phyloP scores from a whole-genome alignment of 108 stramenopile species.

The Pseudonitzschia multiseries region DNA sequence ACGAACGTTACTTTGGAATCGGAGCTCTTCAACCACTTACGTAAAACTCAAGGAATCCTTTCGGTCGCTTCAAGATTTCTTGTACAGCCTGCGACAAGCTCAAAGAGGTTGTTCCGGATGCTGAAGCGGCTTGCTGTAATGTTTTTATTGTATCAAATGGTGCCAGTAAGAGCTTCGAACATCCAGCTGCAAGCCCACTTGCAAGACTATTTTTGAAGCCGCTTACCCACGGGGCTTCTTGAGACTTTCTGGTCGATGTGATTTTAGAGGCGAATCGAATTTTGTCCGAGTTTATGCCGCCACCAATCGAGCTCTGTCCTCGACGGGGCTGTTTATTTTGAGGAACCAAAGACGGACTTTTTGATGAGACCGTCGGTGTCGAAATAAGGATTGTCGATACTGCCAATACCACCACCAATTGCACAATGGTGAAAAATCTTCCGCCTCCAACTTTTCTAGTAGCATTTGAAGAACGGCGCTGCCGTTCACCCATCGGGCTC shows the following conservation, averaged over 20 bases:
- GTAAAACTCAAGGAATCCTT: constrained; percentile 82
- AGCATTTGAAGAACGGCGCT: neutral
- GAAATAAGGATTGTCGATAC: neutral
- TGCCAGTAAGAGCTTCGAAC: constrained; percentile 82
- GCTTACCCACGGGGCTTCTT: constrained; percentile 53
- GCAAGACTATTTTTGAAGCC: constrained; percentile 88
- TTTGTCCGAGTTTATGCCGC: neutral
- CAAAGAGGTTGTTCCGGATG: constrained; percentile 37
- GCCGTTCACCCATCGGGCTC: neutral
- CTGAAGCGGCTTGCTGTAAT: constrained; percentile 68
- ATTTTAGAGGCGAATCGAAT: neutral
- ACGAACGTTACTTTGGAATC: too few relatives aligned
- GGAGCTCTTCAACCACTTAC: constrained; percentile 36
- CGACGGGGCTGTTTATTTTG: neutral
- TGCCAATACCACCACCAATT: neutral
- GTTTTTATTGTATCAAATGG: constrained; percentile 96
- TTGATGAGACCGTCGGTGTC: neutral
- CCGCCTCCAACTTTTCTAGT: neutral
- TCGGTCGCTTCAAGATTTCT: constrained; percentile 56
- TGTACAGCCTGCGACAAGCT: constrained; percentile 61
- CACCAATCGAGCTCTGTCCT: neutral
- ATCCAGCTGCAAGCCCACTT: constrained; percentile 84
- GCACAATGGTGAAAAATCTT: neutral
- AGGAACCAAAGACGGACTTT: constrained; percentile 10
- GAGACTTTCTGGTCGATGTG: neutral